A percentile compares a stretch with the other conserved stretches of the same genome.
Conservation (phyloP, 2,329 filamentous ascomycete genomes). For the Venturia nashicola region DNA sequence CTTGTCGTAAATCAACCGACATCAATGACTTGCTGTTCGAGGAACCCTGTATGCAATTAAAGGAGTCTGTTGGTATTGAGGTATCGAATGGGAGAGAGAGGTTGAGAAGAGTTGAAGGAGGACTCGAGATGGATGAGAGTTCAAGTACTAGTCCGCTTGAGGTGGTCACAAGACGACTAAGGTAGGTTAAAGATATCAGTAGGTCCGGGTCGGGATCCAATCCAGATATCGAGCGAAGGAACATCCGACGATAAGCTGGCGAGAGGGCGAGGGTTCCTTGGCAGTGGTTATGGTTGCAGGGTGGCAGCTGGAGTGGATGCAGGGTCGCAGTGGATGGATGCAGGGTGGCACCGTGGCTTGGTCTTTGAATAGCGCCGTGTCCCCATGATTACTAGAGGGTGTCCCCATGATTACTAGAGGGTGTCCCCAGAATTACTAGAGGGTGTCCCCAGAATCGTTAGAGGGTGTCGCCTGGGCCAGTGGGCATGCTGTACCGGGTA, state of each 20-base stretch:
- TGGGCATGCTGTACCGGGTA: neutral
- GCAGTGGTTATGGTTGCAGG: no score
- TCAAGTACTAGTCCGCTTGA: constrained; percentile 1
- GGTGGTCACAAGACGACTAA: neutral
- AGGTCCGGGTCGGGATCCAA: neutral
- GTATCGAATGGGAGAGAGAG: neutral
- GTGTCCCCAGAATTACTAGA: neutral
- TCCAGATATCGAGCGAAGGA: neutral
- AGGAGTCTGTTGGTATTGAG: neutral
- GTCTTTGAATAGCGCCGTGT: neutral
- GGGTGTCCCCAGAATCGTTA: neutral
- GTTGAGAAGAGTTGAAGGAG: neutral
- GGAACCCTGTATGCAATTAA: neutral
- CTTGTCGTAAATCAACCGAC: constrained; percentile 46
- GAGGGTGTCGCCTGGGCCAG: neutral
- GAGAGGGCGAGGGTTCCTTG: neutral
- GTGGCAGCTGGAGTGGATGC: no score
- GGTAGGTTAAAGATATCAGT: neutral
- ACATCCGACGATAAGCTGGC: neutral
- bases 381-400: no score
- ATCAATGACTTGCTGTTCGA: constrained; percentile 30
- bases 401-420: neutral
- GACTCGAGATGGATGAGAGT: neutral
- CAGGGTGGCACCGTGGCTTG: no score
- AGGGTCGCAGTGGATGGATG: no score